phyloP scores from a whole-genome alignment of 371 early-diverging fungal genomes.

The Thermomucor indicae-seudaticae region DNA sequence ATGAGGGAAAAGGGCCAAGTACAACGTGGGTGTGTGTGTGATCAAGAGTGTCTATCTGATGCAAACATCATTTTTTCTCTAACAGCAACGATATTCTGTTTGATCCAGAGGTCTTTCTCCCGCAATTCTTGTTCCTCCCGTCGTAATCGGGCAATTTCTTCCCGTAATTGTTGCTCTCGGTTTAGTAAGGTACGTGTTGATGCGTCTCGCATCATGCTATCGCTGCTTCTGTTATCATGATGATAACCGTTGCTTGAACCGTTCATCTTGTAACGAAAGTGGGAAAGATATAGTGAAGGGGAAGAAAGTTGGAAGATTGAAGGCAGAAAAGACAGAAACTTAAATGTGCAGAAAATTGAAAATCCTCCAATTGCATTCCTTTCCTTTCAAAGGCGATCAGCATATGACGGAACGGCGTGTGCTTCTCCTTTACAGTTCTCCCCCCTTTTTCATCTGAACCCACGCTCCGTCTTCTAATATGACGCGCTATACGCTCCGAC shows the following conservation, averaged over 20 bases:
- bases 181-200: slow-evolving; percentile 3
- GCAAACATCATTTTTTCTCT: slow-evolving; percentile 30
- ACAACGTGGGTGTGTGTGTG: no score
- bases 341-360: no score
- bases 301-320: background rate
- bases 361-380: no score
- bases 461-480: no score
- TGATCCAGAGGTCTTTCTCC: slow-evolving; percentile 40
- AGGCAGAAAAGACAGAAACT: background rate
- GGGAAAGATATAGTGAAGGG: background rate
- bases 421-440: no score
- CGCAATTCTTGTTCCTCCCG: slow-evolving; percentile 39
- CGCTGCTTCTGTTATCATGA: background rate
- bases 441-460: no score
- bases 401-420: no score
- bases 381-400: no score
- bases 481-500: no score
- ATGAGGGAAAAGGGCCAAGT: no score
- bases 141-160: slow-evolving; percentile 42
- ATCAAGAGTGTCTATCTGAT: slow-evolving; percentile 6
- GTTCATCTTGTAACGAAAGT: background rate
- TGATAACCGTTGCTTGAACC: slow-evolving; percentile 2
- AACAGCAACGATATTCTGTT: slow-evolving; percentile 39
- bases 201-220: background rate
- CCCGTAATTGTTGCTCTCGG: slow-evolving; percentile 35